A percentile compares a stretch with the other conserved stretches of the same genome.
phyloP scores from a whole-genome alignment of 768 basidiomycete genomes.

The Bullera alba region DNA sequence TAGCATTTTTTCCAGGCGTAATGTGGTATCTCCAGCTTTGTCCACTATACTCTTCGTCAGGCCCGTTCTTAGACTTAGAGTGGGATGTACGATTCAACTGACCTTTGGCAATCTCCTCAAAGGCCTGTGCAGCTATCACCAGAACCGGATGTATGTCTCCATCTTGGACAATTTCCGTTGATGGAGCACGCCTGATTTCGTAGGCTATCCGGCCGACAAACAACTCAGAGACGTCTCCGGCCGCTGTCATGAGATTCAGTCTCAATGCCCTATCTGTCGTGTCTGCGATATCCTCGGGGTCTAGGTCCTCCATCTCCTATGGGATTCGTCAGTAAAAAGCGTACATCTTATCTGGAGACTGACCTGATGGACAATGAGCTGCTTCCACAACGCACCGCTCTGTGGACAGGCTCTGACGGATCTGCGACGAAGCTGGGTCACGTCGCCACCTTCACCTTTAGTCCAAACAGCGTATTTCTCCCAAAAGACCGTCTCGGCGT shows the following conservation, averaged over 20 bases:
- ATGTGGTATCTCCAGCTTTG: slow-evolving; percentile 63
- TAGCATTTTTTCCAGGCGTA: slow-evolving; percentile 77
- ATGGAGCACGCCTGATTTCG: neutral
- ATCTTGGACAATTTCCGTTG: slow-evolving; percentile 6
- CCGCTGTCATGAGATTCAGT: slow-evolving; percentile 18
- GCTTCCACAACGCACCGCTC: slow-evolving; percentile 26
- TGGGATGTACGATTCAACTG: slow-evolving; percentile 2
- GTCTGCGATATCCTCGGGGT: too few species aligned
- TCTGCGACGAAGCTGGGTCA: neutral
- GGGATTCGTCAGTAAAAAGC: too few species aligned
- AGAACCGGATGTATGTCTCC: slow-evolving; percentile 18
- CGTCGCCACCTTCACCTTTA: slow-evolving; percentile 3
- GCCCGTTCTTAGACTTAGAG: too few species aligned
- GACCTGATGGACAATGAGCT: too few species aligned
- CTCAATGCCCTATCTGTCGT: slow-evolving; percentile 15
- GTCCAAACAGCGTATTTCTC: slow-evolving; percentile 22
- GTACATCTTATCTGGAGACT: too few species aligned
- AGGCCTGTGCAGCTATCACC: slow-evolving; percentile 16
- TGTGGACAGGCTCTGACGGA: slow-evolving; percentile 37
- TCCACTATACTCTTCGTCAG: slow-evolving; percentile 57
- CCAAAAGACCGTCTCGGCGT: slow-evolving; percentile 36
- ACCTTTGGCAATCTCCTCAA: slow-evolving; percentile 21
- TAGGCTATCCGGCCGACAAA: slow-evolving; percentile 22
- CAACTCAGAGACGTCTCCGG: slow-evolving; percentile 11
- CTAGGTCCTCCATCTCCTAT: too few species aligned